phyloP scores from a whole-genome alignment of 2,329 filamentous ascomycete genomes.

The Dactylellina cionopaga region DNA sequence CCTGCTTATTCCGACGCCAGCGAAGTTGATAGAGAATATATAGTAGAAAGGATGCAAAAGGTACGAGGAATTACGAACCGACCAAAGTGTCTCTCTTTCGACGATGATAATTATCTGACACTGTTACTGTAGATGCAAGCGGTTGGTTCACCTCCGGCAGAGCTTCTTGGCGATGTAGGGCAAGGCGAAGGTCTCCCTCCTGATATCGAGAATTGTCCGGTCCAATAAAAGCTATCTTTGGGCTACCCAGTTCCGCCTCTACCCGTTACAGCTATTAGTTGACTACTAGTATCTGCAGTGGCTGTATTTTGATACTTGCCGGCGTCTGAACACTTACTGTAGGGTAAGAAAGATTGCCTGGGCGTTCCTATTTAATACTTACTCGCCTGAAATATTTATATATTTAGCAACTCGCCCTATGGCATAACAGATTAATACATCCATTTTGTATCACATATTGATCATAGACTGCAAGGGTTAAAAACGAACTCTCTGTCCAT shows the following conservation, averaged over 20 bases:
- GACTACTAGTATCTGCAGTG: slow-evolving; percentile 61
- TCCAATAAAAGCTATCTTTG: slow-evolving; percentile 67
- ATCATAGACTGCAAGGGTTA: no score
- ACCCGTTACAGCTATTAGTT: no score
- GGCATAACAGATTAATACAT: no score
- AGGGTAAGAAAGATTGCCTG: no score
- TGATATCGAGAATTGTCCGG: slow-evolving; percentile 71
- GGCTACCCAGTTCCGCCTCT: no score
- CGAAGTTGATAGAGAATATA: slow-evolving; percentile 82
- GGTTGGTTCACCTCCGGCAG: slow-evolving; percentile 85
- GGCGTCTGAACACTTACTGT: background rate
- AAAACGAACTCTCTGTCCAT: no score
- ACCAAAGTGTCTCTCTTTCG: background rate
- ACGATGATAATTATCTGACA: slow-evolving; percentile 51
- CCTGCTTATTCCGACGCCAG: slow-evolving; percentile 83
- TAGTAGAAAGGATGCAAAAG: slow-evolving; percentile 98
- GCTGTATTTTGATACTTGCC: background rate
- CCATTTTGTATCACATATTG: no score
- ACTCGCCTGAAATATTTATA: no score
- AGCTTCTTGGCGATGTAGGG: slow-evolving; percentile 89
- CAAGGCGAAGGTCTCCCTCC: slow-evolving; percentile 76
- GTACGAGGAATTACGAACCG: slow-evolving; percentile 67
- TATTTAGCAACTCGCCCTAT: no score
- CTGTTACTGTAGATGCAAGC: slow-evolving; percentile 86
- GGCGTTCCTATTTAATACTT: no score